phyloP scores from a whole-genome alignment of 2,329 filamentous ascomycete genomes.

The Alternaria arborescens region DNA sequence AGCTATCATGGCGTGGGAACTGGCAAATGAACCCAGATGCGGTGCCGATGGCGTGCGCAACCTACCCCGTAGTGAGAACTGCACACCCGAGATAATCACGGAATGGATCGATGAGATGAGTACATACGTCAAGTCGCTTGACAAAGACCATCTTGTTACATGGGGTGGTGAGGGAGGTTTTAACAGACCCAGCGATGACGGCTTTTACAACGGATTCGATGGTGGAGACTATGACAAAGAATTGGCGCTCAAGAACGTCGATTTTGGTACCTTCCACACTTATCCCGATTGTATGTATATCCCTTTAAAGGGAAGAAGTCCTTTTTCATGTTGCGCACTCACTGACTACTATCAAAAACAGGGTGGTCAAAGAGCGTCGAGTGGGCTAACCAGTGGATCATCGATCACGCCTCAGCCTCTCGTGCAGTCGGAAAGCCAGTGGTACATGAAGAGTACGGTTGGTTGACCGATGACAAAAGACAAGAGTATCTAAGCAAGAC shows the following conservation, averaged over 20 bases:
- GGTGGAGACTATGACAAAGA: constrained; percentile 65
- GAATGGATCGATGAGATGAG: constrained; percentile 65
- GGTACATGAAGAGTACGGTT: constrained; percentile 65
- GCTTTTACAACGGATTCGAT: constrained; percentile 55
- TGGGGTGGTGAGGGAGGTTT: constrained; percentile 60
- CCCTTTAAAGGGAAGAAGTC: background rate
- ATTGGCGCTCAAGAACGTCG: constrained; percentile 58
- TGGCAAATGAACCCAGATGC: constrained; percentile 59
- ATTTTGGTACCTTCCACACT: constrained; percentile 65
- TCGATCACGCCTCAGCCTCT: constrained; percentile 60
- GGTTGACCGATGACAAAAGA: constrained; percentile 61
- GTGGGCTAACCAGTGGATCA: constrained; percentile 65
- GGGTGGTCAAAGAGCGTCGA: constrained; percentile 52
- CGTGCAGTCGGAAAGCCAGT: constrained; percentile 60
- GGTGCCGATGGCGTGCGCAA: constrained; percentile 38
- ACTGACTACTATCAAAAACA: background rate
- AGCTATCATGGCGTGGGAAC: constrained; percentile 65
- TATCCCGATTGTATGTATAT: constrained; percentile 59
- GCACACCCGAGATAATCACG: constrained; percentile 54
- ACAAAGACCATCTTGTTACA: constrained; percentile 63
- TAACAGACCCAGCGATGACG: constrained; percentile 38
- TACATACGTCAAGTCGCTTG: constrained; percentile 62
- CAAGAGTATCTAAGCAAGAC: constrained; percentile 57
- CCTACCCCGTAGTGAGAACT: constrained; percentile 40
- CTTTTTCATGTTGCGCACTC: background rate